Evolutionary conservation across 495 filamentous ascomycete genomes (phyloP).

Genomic region (Bombardia bombarda): DNA sequence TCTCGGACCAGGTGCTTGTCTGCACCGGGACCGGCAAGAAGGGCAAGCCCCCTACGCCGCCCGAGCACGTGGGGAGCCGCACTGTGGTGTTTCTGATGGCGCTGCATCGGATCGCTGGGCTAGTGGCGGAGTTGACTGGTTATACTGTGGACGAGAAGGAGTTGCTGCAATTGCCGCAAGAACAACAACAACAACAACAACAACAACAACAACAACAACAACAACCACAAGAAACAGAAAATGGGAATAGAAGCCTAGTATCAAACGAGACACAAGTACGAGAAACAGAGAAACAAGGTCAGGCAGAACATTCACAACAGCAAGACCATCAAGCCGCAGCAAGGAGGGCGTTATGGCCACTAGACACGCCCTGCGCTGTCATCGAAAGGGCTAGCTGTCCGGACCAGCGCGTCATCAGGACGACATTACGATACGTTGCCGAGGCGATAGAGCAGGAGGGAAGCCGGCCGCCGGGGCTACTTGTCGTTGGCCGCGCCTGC

Average conservation of each 20-base stretch:
- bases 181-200: too few relatives aligned
- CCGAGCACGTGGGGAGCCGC: slow-evolving; percentile 63
- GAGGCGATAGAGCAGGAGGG: slow-evolving; percentile 85
- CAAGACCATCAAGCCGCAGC: too few relatives aligned
- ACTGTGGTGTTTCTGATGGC: slow-evolving; percentile 97
- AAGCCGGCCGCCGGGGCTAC: slow-evolving; percentile 77
- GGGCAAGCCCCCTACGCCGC: slow-evolving; percentile 73
- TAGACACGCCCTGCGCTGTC: slow-evolving; percentile 76
- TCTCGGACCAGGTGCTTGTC: slow-evolving; percentile 85
- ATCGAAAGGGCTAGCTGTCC: slow-evolving; percentile 91
- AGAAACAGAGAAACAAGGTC: too few relatives aligned
- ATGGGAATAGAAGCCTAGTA: not conserved
- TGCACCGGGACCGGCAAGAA: slow-evolving; percentile 94
- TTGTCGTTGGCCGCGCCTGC: slow-evolving; percentile 84
- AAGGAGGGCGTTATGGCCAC: slow-evolving; percentile 36
- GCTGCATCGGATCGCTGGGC: slow-evolving; percentile 67
- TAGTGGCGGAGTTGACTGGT: slow-evolving; percentile 58
- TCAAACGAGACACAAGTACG: too few relatives aligned
- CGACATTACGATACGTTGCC: slow-evolving; percentile 69
- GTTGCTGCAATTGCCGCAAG: slow-evolving; percentile 18
- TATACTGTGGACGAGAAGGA: slow-evolving; percentile 22
- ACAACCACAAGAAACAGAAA: too few relatives aligned
- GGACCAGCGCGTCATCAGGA: slow-evolving; percentile 87
- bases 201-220: too few relatives aligned
- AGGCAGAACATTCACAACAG: too few relatives aligned